A percentile compares a stretch with the other conserved stretches of the same genome.
These are phyloP conservation scores for Oryza rufipogon DNA, from an alignment of 176 grass and related monocot genomes.

Conservation along the genomic window DNA sequence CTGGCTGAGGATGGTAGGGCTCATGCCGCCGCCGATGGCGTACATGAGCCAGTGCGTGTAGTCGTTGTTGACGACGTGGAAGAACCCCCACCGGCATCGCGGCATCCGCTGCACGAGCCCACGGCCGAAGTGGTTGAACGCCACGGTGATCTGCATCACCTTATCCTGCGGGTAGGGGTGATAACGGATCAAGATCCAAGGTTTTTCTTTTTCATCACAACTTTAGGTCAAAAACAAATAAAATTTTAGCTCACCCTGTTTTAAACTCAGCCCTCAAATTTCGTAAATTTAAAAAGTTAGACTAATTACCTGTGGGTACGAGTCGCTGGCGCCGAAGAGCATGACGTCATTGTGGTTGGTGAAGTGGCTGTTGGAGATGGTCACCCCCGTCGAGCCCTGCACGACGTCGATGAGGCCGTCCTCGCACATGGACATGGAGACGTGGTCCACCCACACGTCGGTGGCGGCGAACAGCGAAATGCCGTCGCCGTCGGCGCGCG, in stretches of 20 bases:
- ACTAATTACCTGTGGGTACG: constrained; percentile 9
- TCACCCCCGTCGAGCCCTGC: constrained; percentile 62
- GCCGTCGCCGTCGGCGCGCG: constrained; percentile 68
- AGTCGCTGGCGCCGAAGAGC: constrained; percentile 74
- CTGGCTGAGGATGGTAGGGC: constrained; percentile 76
- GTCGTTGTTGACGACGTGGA: constrained; percentile 78
- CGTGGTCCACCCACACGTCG: constrained; percentile 75
- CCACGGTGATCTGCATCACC: constrained; percentile 73
- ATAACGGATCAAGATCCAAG: too few relatives aligned
- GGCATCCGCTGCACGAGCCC: constrained; percentile 93
- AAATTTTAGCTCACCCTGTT: too few relatives aligned
- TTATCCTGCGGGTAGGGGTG: constrained; percentile 38
- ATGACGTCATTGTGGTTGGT: constrained; percentile 86
- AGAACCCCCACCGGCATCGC: constrained; percentile 65
- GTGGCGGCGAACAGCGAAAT: constrained; percentile 63
- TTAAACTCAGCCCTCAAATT: too few relatives aligned
- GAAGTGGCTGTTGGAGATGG: constrained; percentile 78
- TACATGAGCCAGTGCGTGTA: constrained; percentile 88
- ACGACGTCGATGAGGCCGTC: constrained; percentile 73
- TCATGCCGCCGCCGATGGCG: constrained; percentile 60
- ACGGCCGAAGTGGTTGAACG: constrained; percentile 86
- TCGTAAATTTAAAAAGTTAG: too few relatives aligned
- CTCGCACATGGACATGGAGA: constrained; percentile 70
- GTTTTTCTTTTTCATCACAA: too few relatives aligned
- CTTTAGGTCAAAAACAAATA: too few relatives aligned